A percentile compares a stretch with the other conserved stretches of the same genome.
Evolutionary conservation across 805 yeast species (phyloP).

Genomic region (Priceomyces castillae): DNA sequence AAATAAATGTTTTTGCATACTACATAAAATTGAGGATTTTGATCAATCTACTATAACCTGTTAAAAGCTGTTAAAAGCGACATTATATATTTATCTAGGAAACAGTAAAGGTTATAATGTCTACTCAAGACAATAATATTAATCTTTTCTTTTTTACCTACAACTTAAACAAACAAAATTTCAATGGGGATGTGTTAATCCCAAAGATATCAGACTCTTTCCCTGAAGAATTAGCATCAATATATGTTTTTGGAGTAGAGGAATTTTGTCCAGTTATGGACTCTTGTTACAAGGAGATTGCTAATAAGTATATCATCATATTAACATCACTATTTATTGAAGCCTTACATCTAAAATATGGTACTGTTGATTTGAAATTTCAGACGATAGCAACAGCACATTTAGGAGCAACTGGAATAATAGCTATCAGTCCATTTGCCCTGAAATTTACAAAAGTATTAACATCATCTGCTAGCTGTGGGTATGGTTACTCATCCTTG

Average conservation of each 20-base stretch:
- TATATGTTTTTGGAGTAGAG: conserved; percentile 64
- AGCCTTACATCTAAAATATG: conserved; percentile 34
- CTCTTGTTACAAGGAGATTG: conserved; percentile 42
- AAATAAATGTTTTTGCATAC: no score
- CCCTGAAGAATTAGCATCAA: conserved; percentile 36
- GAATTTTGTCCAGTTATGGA: conserved; percentile 59
- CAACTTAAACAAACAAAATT: conserved; percentile 52
- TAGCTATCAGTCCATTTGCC: conserved; percentile 46
- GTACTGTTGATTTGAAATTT: conserved; percentile 27
- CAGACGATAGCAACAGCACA: conserved; percentile 43
- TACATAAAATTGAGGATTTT: no score
- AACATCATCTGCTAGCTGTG: conserved; percentile 46
- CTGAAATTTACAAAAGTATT: conserved; percentile 27
- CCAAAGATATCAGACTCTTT: conserved; percentile 24
- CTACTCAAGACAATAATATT: no score
- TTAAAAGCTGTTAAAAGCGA: no score
- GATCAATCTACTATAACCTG: no score
- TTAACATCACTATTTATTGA: conserved; percentile 34
- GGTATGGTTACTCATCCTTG: conserved; percentile 57
- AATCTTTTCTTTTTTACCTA: conserved; percentile 43
- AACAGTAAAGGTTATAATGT: no score
- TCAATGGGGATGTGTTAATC: conserved; percentile 31
- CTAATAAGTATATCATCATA: conserved; percentile 35
- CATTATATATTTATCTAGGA: no score
- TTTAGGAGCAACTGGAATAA: conserved; percentile 57